Evolutionary conservation across 495 filamentous ascomycete genomes (phyloP).

Genomic region (Hypoxylon perforatum): DNA sequence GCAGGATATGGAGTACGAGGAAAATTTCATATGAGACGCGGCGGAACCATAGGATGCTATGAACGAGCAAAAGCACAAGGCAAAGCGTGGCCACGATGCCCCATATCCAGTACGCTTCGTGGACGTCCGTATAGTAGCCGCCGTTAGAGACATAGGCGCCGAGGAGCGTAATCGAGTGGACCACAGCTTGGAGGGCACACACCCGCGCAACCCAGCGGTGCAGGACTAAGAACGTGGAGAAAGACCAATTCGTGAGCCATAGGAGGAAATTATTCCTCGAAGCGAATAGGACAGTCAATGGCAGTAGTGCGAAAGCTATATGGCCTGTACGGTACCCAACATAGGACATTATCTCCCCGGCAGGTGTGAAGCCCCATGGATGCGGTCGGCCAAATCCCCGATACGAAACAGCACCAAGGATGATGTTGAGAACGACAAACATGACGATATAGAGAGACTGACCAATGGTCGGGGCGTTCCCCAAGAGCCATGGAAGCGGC

Average conservation of each 20-base stretch:
- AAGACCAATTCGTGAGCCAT: conserved; percentile 58
- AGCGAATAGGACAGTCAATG: conserved; percentile 55
- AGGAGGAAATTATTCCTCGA: conserved; percentile 60
- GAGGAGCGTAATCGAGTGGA: conserved; percentile 49
- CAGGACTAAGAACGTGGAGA: conserved; percentile 56
- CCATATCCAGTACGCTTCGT: conserved; percentile 53
- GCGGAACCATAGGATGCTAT: conserved; percentile 44
- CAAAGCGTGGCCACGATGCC: conserved; percentile 52
- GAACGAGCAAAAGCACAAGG: conserved; percentile 25
- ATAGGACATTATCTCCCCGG: too few species aligned
- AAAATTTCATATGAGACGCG: conserved; percentile 54
- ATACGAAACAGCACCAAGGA: too few species aligned
- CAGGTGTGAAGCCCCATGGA: too few species aligned
- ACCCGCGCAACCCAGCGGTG: conserved; percentile 62
- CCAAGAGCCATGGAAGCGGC: too few species aligned
- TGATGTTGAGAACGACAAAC: too few species aligned
- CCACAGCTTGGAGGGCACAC: conserved; percentile 48
- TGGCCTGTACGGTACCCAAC: too few species aligned
- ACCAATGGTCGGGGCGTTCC: too few species aligned
- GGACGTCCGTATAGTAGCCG: conserved; percentile 28
- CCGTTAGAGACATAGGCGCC: conserved; percentile 33
- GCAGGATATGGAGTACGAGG: conserved; percentile 51
- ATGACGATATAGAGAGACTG: too few species aligned
- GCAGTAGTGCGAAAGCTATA: conserved; percentile 44
- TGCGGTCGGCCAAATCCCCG: too few species aligned